Conservation (phyloP, 1,139 yeast genomes). For the Pichia sp. region DNA sequence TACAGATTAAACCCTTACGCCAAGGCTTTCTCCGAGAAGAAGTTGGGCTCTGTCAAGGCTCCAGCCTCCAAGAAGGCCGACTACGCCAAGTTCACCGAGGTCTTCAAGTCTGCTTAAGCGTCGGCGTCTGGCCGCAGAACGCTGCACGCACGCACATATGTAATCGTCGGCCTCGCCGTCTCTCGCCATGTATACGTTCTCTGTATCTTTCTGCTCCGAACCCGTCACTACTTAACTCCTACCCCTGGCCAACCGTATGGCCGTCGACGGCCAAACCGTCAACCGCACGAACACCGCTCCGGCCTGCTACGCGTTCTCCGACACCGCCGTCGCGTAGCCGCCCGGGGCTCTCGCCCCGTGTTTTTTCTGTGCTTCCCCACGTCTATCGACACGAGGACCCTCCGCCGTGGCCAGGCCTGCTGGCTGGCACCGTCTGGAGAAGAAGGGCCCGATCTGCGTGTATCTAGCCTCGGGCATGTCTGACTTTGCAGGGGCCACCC, state of each 20-base stretch:
- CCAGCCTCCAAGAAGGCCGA: conserved; percentile 51
- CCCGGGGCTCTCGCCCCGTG: neutral
- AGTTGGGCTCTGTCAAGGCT: conserved; percentile 82
- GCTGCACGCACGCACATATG: neutral
- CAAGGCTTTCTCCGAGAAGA: conserved; percentile 90
- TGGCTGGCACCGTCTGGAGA: too few relatives aligned
- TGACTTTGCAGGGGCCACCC: neutral
- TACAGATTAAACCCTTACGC: conserved; percentile 99
- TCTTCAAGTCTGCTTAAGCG: conserved; percentile 44
- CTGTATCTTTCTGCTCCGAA: neutral
- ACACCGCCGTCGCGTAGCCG: neutral
- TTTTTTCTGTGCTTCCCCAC: neutral
- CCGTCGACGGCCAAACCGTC: too few relatives aligned
- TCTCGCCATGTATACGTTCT: neutral
- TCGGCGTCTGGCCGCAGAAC: neutral
- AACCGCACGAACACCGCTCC: neutral
- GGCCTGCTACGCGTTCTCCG: neutral
- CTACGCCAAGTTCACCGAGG: conserved; percentile 66
- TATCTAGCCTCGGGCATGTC: neutral
- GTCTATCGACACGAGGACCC: too few relatives aligned
- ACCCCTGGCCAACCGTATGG: too few relatives aligned
- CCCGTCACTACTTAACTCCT: too few relatives aligned
- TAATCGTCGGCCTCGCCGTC: neutral
- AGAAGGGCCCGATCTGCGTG: neutral
- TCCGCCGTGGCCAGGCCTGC: too few relatives aligned